phyloP scores from a whole-genome alignment of 768 basidiomycete genomes.

The Leccinum broughii region DNA sequence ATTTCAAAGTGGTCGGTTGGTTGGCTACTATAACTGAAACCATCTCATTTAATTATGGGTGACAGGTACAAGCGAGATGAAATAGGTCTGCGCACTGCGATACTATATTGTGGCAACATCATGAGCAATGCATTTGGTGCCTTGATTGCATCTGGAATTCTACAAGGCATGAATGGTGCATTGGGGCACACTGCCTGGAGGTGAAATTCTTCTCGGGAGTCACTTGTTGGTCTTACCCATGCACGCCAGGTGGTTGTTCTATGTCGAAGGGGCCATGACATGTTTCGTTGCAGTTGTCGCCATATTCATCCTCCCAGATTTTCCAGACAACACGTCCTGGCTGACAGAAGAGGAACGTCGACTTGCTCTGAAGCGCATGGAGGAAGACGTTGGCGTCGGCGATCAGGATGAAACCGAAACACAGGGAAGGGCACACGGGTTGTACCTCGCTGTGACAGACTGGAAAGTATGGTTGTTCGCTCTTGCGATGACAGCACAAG shows the following conservation, averaged over 20 bases:
- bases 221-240: slow-evolving; percentile 11
- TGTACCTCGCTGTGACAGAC: slow-evolving; percentile 65
- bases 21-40: slow-evolving; percentile 32
- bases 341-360: slow-evolving; percentile 38
- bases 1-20: slow-evolving; percentile 35
- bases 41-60: slow-evolving; percentile 19
- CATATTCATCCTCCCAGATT: slow-evolving; percentile 51
- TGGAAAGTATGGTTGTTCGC: slow-evolving; percentile 85
- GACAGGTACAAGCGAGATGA: slow-evolving; percentile 47
- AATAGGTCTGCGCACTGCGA: slow-evolving; percentile 44
- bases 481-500: slow-evolving; percentile 39
- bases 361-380: slow-evolving; percentile 59
- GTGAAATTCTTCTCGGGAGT: slow-evolving; percentile 28
- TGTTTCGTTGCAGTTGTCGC: slow-evolving; percentile 46
- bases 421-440: slow-evolving; percentile 42
- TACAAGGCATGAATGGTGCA: slow-evolving; percentile 47
- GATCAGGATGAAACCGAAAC: slow-evolving; percentile 50
- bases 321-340: slow-evolving; percentile 39
- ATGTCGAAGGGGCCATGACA: slow-evolving; percentile 47
- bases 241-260: slow-evolving; percentile 47
- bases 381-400: slow-evolving; percentile 63
- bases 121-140: slow-evolving; percentile 58
- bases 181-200: slow-evolving; percentile 55
- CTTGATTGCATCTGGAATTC: slow-evolving; percentile 48
- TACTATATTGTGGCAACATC: slow-evolving; percentile 51